Base-by-base conservation (phyloP, 2,329 filamentous ascomycete species). In the Talaromyces sp. region DNA sequence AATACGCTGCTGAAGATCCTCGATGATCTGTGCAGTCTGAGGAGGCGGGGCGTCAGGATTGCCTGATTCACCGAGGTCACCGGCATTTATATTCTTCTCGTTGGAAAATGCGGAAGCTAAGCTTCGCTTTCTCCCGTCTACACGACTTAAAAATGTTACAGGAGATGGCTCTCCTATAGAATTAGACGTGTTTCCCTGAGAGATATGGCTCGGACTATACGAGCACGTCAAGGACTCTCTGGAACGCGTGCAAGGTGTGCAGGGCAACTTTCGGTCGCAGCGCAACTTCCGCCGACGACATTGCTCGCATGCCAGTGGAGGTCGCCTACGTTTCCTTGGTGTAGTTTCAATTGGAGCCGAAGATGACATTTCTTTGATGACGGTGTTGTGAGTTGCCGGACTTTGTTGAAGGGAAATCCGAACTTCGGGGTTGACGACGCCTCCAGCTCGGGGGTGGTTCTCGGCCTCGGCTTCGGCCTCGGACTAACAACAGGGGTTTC, bases 261-360 rank as follows among this genome's bases (percentile, higher is more conserved):
- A 73, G 27, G 70, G 71, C 16, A 67, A 58, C 40, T 64, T 62
- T 18, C 65, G 70, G 60, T 73, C 70, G 56, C 71, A 73, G 33
- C 68, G 67, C 31, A 73, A 65, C 61, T 73, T 73, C 54, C 70
- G 69, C 10, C 64, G 67, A 30, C 70, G 70, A 51, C 71, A 73
- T 60, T 68, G 69, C 55, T 69, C 66, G 60, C 70, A 73, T 1
- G 70, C 66, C 23, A 68, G 65, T 12, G 68, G 66, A 6, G 69
- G 69, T 4, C 70, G 70, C 14, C 69, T 66, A 57, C 70, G 69
- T 58, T 71, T 72, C 34, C 66, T 66, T n/a, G 65, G 63, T 56
- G 50, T 27, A 18, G 50, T n/a, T 1, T 31, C 50, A 30, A 31
- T n/a, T 53, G 50, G 7, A 10, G 27, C 14, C 28, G 27, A 31